Conservation (phyloP, 2,329 filamentous ascomycete species). For the Lachnellula arida region DNA sequence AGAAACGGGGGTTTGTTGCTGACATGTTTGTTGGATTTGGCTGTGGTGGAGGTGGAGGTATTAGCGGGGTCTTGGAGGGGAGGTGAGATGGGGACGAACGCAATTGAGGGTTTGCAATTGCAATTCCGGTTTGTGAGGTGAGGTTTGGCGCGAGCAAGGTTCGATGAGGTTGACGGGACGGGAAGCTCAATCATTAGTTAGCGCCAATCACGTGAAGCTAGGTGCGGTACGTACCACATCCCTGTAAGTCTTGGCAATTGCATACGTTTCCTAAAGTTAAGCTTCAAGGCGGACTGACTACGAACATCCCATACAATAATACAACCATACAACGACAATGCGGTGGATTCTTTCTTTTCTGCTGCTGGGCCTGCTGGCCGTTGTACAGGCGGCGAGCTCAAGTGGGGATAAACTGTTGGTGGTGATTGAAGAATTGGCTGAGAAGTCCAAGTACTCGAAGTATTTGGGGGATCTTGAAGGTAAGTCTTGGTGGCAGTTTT, state of each 20-base stretch:
- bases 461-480: conserved; percentile 71
- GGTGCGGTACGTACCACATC: not conserved
- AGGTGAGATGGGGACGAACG: too few species aligned
- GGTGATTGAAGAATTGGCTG: conserved; percentile 74
- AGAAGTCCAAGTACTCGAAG: conserved; percentile 77
- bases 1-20: conserved; percentile 67
- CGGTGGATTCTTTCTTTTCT: conserved; percentile 69
- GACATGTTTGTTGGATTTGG: conserved; percentile 50
- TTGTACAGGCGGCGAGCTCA: conserved; percentile 72
- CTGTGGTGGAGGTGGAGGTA: not conserved
- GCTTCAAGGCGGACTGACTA: conserved; percentile 22
- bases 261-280: conserved; percentile 33
- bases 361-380: conserved; percentile 59
- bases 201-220: conserved; percentile 2
- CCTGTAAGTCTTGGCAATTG: conserved; percentile 28
- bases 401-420: conserved; percentile 78
- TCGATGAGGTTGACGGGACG: conserved; percentile 1
- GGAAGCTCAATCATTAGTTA: not conserved
- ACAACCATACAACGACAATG: conserved; percentile 47
- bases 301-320: conserved; percentile 3
- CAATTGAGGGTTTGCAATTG: too few species aligned
- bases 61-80: conserved; percentile 11
- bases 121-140: too few species aligned
- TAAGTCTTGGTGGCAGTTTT: conserved; percentile 33
- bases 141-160: not conserved